Percentiles rank a stretch among this genome's conserved stretches.
Evolutionary conservation across 2,329 filamentous ascomycete genomes (phyloP).

Genomic region (Coleophoma crateriformis): DNA sequence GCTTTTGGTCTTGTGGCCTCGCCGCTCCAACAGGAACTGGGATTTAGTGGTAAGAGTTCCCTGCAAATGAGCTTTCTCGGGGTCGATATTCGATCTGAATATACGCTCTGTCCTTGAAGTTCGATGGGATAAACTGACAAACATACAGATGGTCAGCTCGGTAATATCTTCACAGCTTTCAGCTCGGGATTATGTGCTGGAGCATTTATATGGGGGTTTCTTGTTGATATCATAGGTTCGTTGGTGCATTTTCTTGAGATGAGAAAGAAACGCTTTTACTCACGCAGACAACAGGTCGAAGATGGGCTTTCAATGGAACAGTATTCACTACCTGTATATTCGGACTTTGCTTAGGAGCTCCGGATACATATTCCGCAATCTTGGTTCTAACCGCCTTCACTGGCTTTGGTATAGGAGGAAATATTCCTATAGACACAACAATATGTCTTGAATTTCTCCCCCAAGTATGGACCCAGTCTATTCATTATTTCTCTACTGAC

Average conservation of each 20-base stretch:
- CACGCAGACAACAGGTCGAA: constrained; percentile 7
- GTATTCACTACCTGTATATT: constrained; percentile 14
- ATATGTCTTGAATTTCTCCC: constrained; percentile 22
- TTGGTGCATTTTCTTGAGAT: background rate
- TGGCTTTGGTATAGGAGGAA: constrained; percentile 21
- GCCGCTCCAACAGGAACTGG: constrained; percentile 14
- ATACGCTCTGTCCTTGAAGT: too few species aligned
- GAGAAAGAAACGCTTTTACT: background rate
- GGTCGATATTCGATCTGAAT: too few species aligned
- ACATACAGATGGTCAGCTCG: constrained; percentile 8
- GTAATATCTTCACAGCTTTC: constrained; percentile 14
- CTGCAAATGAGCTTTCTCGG: too few species aligned
- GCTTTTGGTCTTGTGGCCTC: constrained; percentile 18
- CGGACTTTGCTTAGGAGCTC: constrained; percentile 13
- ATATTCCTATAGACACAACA: constrained; percentile 23
- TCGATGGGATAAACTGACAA: too few species aligned
- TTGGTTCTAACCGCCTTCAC: constrained; percentile 11
- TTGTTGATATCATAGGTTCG: constrained; percentile 19
- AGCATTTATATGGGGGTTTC: constrained; percentile 16
- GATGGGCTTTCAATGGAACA: constrained; percentile 20
- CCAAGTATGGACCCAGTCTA: constrained; percentile 5
- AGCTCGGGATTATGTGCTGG: constrained; percentile 15
- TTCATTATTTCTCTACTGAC: background rate
- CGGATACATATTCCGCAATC: constrained; percentile 12
- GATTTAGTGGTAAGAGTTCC: constrained; percentile 8